Base-by-base conservation (phyloP, 1,284 basidiomycete species). In the Cerrena zonata region DNA sequence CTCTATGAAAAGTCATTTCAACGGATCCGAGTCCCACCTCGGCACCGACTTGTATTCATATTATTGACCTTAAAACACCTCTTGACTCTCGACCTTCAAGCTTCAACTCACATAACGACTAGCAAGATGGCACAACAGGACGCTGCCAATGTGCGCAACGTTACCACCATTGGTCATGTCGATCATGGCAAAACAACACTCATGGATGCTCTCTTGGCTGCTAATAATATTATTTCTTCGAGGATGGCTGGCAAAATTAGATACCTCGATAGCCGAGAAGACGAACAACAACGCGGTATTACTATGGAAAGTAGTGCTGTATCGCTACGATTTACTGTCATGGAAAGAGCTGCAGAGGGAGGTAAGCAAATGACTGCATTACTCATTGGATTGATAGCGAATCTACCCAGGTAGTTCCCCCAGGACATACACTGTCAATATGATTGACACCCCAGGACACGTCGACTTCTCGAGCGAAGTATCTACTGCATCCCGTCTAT, bases 261-360 rank as follows among this genome's bases (percentile, higher is more conserved):
- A 51, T 99, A 96, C 68, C 76, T 99, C 45, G 96, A 99, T 67
- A 93, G 89, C 53, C 78, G 96, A 58, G 94, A 96, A 65, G 96
- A 99, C 62, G 96, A 99, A 66, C 95, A 99, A 65, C 87, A 98
- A 69, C 76, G 96, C 45, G 96, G 96, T 1, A 99, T 99, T 57
- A 99, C 96, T 0, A 99, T 99, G 95, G 94, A 99, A 70, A 91
- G 89, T 57, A 94, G 91, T 65, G 94, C 96, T 1, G 90, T 94
- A 2, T 92, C 91, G 11, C 72, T 94, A 47, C 81, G 84, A 56
- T 95, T 94, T 60, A 87, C 83, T 49, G 84, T 90, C 57, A 77
- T 81, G 70, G 83, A 82, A 45, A 72, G 75, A 44, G 71, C 69
- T 43, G 60, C 62, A 11, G 63, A 71, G 59, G 67, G 76, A 57